Evolutionary conservation across 768 basidiomycete species (phyloP), one percentile per base, ranked within the genome.

Genomic region (Suillus bovinus): DNA sequence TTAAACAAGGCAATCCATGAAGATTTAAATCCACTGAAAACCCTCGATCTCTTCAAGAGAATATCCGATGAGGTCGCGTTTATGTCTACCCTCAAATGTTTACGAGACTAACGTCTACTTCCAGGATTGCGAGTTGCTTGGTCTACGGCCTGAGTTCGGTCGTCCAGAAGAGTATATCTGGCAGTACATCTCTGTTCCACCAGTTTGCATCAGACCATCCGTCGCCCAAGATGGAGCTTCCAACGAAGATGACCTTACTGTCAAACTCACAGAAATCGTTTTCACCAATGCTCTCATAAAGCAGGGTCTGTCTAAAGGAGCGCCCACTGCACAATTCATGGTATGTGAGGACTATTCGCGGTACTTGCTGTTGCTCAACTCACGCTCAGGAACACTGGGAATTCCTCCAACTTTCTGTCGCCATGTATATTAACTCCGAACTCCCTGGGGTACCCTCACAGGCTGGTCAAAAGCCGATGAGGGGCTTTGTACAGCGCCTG

Each of bases 171-270:
- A 98, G 73, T 97, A 94, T 69, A 86, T 99, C 58, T 99, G 97
- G 96, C 96, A 99, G 75, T 99, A 98, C 74, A 86, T 99, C 16
- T 96, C 95, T 27, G 97, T 99, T 34, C 97, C 97, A 44, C 97
- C 97, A 0, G 94, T 97, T 22, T 96, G 94, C 72, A 99, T 99
- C 60, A 87, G 97, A 52, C 97, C 97, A 0, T 97, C 95, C 4
- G 97, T 99, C 1, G 90, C 93, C 0, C 97, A 99, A 75, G 97
- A 99, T 69, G 95, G 94, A 6, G 96, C 96, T 42, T 97, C 94
- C 29, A 99, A 97, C 68, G 97, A 99, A 78, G 97, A 99, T 68
- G 97, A 99, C 74, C 81, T 99, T 36, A 99, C 97, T 0, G 94
- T 96, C 64, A 99, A 99, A 72, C 85, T 99, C 14, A 92, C 94